A percentile compares a stretch with the other conserved stretches of the same genome.
Conservation (phyloP, 169 alveolate genomes). For the Plasmodium blacklocki region DNA sequence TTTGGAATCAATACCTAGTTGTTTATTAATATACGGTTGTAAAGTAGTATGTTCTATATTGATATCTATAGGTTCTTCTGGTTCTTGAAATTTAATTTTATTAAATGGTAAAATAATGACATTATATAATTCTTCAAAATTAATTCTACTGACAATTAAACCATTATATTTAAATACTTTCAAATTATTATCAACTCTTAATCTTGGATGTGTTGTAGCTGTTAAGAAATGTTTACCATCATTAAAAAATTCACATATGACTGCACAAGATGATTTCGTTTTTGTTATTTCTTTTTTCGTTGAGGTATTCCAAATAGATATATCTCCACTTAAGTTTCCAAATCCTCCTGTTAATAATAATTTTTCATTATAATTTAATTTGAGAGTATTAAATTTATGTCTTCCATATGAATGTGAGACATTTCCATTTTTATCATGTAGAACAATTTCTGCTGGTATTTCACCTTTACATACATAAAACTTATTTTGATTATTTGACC, state of each 20-base stretch:
- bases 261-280: conserved; percentile 84
- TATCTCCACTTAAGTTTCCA: conserved; percentile 93
- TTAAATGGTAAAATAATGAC: conserved; percentile 76
- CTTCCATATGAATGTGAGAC: conserved; percentile 83
- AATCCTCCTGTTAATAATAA: conserved; percentile 91
- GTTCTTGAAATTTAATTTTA: conserved; percentile 22
- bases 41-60: neutral
- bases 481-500: conserved; percentile 83
- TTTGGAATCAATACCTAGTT: conserved; percentile 51
- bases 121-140: conserved; percentile 81
- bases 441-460: conserved; percentile 80
- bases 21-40: conserved; percentile 55
- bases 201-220: conserved; percentile 91
- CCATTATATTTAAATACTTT: conserved; percentile 87
- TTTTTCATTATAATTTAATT: conserved; percentile 85
- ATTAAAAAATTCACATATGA: conserved; percentile 84
- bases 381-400: conserved; percentile 88
- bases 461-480: conserved; percentile 82
- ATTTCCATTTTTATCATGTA: conserved; percentile 80
- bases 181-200: conserved; percentile 92
- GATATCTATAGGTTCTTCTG: conserved; percentile 11
- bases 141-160: conserved; percentile 78
- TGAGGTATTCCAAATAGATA: conserved; percentile 91
- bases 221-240: conserved; percentile 89
- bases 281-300: conserved; percentile 81